Evolutionary conservation across 305 asterid genomes (phyloP), one percentile per base, ranked within the genome.

Genomic region (Fraxinus nigra): DNA sequence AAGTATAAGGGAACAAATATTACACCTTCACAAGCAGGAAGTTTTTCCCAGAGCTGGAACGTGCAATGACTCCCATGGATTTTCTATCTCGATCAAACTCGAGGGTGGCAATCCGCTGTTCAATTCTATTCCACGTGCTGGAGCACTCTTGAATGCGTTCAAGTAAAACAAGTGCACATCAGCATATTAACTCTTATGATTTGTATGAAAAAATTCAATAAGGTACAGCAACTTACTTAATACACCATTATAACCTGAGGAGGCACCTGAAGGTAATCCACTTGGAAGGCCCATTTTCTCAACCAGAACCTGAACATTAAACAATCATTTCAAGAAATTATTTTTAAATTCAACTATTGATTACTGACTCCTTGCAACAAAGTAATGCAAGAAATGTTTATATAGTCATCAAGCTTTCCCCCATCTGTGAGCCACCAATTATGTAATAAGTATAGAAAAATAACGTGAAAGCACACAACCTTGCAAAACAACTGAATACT

Each of bases 271-370:
- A 81, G 83, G 84, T 78, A 91, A 28, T 77, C 90, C 96, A 67
- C 72, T 84, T 48, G 98, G 93, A 85, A 91, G 96, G 37, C 97
- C 99, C 98, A 97, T 97, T 89, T 97, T 97, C 91, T 97, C 99
- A 69, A 89, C 98, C 87, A 97, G 84, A 89, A 97, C 98, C 99
- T 97, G 89, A 79, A 77, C 43, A 9, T 48, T 80, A 34, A 51
- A 40, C 26, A 85, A 80, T 40, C 76, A 85, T 40, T 82, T 80
- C 84, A 84, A 75, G 24, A 38, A 48, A 61, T 79, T 78, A 67
- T 48, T 54, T 69, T 72, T 59, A 40, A 72, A 76, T 59, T 79
- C 48, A 54, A 59, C 46, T 43, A 82, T 63, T 48, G 80, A 79
- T 78, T 30, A 34, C 24, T 0, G 43, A 48, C 20, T 20, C 74